phyloP scores from a whole-genome alignment of 1,139 yeast species.

The Diutina neorugosa region DNA sequence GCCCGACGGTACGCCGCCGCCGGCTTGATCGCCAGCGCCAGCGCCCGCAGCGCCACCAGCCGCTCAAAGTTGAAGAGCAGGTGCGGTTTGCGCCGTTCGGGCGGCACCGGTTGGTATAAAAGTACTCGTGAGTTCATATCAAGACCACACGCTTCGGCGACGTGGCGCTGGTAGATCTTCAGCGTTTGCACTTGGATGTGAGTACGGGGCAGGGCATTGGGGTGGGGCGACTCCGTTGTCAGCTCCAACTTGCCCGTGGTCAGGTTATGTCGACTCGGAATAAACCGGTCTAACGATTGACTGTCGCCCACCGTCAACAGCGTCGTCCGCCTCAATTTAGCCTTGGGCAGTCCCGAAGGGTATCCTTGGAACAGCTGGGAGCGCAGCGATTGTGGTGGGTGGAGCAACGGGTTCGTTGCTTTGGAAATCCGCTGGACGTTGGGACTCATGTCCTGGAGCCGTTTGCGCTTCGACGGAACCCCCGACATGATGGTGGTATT shows the following conservation, averaged over 20 bases:
- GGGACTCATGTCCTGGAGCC: slow-evolving; percentile 31
- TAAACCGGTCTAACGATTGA: slow-evolving; percentile 25
- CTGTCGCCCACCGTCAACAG: slow-evolving; percentile 9
- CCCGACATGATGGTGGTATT: not conserved
- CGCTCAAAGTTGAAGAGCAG: slow-evolving; percentile 25
- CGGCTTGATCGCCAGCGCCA: slow-evolving; percentile 27
- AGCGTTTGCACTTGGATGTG: slow-evolving; percentile 61
- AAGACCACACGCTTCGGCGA: slow-evolving; percentile 91
- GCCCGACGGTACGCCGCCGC: slow-evolving; percentile 41
- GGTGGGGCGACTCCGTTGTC: slow-evolving; percentile 22
- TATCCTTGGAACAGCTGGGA: slow-evolving; percentile 3
- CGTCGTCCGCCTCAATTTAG: slow-evolving; percentile 9
- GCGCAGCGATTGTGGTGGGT: slow-evolving; percentile 8
- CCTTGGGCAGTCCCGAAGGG: slow-evolving; percentile 5
- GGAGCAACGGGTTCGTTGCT: slow-evolving; percentile 15
- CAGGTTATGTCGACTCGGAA: slow-evolving; percentile 34
- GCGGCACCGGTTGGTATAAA: slow-evolving; percentile 82
- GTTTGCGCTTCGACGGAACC: slow-evolving; percentile 2
- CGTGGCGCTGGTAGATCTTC: slow-evolving; percentile 67
- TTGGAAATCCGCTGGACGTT: slow-evolving; percentile 19
- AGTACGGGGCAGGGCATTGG: slow-evolving; percentile 37
- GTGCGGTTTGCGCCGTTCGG: slow-evolving; percentile 51
- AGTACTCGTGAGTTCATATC: slow-evolving; percentile 75
- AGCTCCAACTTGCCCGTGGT: slow-evolving; percentile 26
- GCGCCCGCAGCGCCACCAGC: slow-evolving; percentile 7